Conservation (phyloP, 176 grass and related monocot species). For the Juncus effusus region DNA sequence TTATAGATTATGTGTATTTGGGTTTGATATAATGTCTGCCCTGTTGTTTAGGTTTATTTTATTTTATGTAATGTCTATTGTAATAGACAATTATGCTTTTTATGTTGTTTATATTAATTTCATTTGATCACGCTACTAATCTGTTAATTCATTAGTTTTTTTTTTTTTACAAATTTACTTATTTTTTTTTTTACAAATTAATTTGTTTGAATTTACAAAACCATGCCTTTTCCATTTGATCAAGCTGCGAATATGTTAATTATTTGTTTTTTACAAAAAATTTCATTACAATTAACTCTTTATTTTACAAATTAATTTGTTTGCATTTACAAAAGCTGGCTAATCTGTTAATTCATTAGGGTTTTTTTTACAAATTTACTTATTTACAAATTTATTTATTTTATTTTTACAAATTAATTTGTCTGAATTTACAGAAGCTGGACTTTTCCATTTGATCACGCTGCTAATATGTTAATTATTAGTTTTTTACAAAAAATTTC, state of each 20-base stretch:
- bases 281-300: too few species aligned
- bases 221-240: slow-evolving; percentile 21
- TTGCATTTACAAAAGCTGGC: too few species aligned
- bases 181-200: too few species aligned
- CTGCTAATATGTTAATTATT: background rate
- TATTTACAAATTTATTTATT: too few species aligned
- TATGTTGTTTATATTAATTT: background rate
- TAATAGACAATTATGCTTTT: slow-evolving; percentile 9
- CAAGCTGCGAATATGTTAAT: too few species aligned
- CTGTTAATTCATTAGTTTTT: background rate
- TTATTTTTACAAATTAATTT: too few species aligned
- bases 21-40: too few species aligned
- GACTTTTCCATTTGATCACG: slow-evolving; percentile 15
- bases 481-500: too few species aligned
- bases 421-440: slow-evolving; percentile 21
- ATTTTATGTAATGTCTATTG: background rate
- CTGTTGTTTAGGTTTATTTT: background rate
- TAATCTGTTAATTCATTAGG: background rate
- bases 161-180: too few species aligned
- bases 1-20: background rate
- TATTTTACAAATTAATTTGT: too few species aligned
- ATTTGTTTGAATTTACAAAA: slow-evolving; percentile 20
- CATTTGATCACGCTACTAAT: background rate
- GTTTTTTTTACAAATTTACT: too few species aligned
- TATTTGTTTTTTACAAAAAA: too few species aligned